Evolutionary conservation across 2,329 filamentous ascomycete species (phyloP).

Genomic region (Pseudocercospora macadamiae): DNA sequence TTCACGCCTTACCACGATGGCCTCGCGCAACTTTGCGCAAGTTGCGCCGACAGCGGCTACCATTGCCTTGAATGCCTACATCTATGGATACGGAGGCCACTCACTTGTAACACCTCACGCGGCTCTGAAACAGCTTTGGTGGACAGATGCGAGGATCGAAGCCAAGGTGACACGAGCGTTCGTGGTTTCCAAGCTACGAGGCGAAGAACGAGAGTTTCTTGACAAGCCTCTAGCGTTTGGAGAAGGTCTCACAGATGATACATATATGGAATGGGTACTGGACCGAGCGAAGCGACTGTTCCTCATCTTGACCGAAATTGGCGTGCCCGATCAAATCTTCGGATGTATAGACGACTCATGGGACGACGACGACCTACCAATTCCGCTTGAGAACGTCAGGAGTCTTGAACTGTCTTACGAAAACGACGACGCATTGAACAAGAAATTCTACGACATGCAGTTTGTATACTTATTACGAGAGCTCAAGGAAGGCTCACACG

Average conservation of each 20-base stretch:
- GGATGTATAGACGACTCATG: constrained; percentile 74
- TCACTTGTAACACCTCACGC: constrained; percentile 54
- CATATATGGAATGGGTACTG: constrained; percentile 78
- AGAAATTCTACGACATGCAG: constrained; percentile 70
- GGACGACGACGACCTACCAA: constrained; percentile 75
- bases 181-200: constrained; percentile 65
- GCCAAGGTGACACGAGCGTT: constrained; percentile 70
- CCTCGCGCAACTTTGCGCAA: constrained; percentile 39
- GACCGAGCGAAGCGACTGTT: constrained; percentile 71
- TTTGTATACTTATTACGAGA: constrained; percentile 71
- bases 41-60: constrained; percentile 41
- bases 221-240: constrained; percentile 68
- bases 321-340: constrained; percentile 74
- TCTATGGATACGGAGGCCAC: constrained; percentile 55
- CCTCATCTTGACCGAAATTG: constrained; percentile 70
- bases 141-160: constrained; percentile 71
- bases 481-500: constrained; percentile 62
- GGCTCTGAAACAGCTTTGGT: constrained; percentile 63
- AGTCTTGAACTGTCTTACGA: constrained; percentile 63
- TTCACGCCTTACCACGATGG: constrained; percentile 27
- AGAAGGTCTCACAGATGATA: constrained; percentile 69
- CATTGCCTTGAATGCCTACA: constrained; percentile 53
- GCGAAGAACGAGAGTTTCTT: constrained; percentile 65
- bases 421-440: constrained; percentile 66
- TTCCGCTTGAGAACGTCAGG: constrained; percentile 66